Evolutionary conservation across 2,329 filamentous ascomycete genomes (phyloP).

Genomic region (Chaetothyriales sp.): DNA sequence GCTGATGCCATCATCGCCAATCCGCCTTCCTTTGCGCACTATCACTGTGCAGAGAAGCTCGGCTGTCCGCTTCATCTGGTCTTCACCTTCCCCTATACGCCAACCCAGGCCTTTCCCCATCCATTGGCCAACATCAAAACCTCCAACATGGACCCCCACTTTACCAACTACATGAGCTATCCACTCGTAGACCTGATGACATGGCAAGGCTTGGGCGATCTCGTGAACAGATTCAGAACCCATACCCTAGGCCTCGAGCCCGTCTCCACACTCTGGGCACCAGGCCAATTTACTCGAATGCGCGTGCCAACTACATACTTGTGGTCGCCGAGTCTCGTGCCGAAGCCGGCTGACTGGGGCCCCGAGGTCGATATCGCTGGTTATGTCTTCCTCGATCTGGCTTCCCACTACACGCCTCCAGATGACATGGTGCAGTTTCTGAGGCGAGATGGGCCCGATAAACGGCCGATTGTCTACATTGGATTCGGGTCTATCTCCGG

Average conservation of each 20-base stretch:
- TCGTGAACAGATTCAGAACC: slow-evolving; percentile 59
- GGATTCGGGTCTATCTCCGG: slow-evolving; percentile 24
- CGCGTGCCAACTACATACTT: slow-evolving; percentile 64
- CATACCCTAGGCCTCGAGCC: slow-evolving; percentile 56
- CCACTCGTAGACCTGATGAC: slow-evolving; percentile 63
- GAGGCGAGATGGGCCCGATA: slow-evolving; percentile 10
- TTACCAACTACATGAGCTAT: slow-evolving; percentile 69
- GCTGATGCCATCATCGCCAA: slow-evolving; percentile 27
- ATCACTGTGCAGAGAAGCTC: slow-evolving; percentile 23
- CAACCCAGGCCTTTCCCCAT: slow-evolving; percentile 57
- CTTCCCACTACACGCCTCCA: slow-evolving; percentile 30
- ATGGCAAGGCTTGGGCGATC: slow-evolving; percentile 46
- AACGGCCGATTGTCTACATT: slow-evolving; percentile 21
- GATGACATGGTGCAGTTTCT: slow-evolving; percentile 23
- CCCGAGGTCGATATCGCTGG: slow-evolving; percentile 39
- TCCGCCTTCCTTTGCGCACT: slow-evolving; percentile 25
- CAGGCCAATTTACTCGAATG: slow-evolving; percentile 54
- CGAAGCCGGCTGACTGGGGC: slow-evolving; percentile 41
- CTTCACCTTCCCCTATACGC: slow-evolving; percentile 50
- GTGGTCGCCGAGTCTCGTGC: slow-evolving; percentile 37
- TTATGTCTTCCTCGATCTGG: slow-evolving; percentile 39
- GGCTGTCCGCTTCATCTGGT: slow-evolving; percentile 24
- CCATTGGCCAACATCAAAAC: slow-evolving; percentile 61
- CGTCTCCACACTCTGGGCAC: slow-evolving; percentile 62
- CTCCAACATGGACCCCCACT: slow-evolving; percentile 54